Conservation (phyloP, 225 moss, liverwort and hornwort genomes). For the Pseudisothecium myosuroides region DNA sequence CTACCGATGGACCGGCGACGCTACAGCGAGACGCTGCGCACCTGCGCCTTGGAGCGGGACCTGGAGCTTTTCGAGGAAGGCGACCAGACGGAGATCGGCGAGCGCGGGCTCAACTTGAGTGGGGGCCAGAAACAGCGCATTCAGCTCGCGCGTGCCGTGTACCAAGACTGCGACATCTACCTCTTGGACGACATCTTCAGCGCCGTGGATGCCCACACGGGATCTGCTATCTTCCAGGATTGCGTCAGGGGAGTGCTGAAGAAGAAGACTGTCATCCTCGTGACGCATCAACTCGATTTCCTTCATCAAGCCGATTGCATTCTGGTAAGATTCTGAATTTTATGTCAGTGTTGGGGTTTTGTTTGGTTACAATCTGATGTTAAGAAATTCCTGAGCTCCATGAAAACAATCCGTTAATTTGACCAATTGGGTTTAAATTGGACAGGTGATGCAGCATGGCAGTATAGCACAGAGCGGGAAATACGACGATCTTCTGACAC, state of each 20-base stretch:
- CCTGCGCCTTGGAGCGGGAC: slow-evolving; percentile 64
- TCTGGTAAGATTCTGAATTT: slow-evolving; percentile 21
- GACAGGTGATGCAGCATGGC: slow-evolving; percentile 67
- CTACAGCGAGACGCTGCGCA: slow-evolving; percentile 51
- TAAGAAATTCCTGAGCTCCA: not conserved
- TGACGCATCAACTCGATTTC: slow-evolving; percentile 90
- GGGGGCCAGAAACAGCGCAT: slow-evolving; percentile 93
- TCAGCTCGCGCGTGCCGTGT: slow-evolving; percentile 86
- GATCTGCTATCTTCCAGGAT: slow-evolving; percentile 43
- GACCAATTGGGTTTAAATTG: not conserved
- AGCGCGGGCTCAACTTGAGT: slow-evolving; percentile 88
- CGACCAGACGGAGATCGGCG: slow-evolving; percentile 75
- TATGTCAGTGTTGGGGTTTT: not conserved
- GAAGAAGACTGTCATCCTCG: slow-evolving; percentile 69
- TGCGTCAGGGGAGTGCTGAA: slow-evolving; percentile 55
- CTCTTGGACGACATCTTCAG: slow-evolving; percentile 70
- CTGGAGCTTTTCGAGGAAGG: slow-evolving; percentile 38
- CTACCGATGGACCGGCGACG: slow-evolving; percentile 39
- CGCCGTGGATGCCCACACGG: slow-evolving; percentile 44
- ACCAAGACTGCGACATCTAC: slow-evolving; percentile 73
- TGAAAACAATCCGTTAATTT: not conserved
- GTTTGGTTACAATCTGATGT: not conserved
- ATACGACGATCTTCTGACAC: slow-evolving; percentile 42
- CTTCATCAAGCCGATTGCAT: slow-evolving; percentile 65
- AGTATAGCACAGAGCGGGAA: slow-evolving; percentile 51